phyloP scores from a whole-genome alignment of 2,329 filamentous ascomycete genomes.

The Colletotrichum eleusines region DNA sequence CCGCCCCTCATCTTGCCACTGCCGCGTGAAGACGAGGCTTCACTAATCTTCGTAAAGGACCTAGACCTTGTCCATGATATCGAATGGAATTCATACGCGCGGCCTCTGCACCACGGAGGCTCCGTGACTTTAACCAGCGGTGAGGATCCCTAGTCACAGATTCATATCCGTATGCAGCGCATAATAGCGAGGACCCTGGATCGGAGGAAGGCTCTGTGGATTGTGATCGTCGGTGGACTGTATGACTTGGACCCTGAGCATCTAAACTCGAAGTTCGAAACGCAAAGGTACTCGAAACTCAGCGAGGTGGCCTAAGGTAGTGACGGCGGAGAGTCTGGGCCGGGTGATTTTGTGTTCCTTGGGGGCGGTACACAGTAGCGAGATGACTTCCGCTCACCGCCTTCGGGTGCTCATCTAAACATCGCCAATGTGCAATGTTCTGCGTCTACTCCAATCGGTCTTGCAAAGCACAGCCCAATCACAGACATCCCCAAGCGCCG shows the following conservation, averaged over 20 bases:
- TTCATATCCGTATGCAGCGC: constrained; percentile 1
- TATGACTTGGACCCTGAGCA: constrained; percentile 40
- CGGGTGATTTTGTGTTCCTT: constrained; percentile 4
- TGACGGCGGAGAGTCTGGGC: constrained; percentile 8
- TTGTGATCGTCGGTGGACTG: constrained; percentile 19
- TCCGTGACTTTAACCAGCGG: constrained; percentile 21
- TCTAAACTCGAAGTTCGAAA: constrained; percentile 31
- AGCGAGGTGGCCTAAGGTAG: constrained; percentile 15
- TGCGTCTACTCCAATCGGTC: neutral
- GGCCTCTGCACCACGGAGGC: neutral
- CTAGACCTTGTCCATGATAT: constrained; percentile 28
- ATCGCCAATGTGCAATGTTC: constrained; percentile 4
- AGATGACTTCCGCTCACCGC: constrained; percentile 22
- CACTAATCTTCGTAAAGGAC: constrained; percentile 21
- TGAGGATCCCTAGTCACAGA: constrained; percentile 15
- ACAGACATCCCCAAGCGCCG: constrained; percentile 13
- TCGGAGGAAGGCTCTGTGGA: constrained; percentile 10
- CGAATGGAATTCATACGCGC: constrained; percentile 1
- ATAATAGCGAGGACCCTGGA: constrained; percentile 37
- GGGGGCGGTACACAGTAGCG: neutral
- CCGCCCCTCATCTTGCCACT: constrained; percentile 19
- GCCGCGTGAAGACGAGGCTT: constrained; percentile 13
- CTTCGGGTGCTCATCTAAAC: constrained; percentile 1
- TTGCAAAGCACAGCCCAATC: neutral
- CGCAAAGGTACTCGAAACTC: constrained; percentile 31